Conservation (phyloP, 345 rosid species). For the Citrus unshiu region DNA sequence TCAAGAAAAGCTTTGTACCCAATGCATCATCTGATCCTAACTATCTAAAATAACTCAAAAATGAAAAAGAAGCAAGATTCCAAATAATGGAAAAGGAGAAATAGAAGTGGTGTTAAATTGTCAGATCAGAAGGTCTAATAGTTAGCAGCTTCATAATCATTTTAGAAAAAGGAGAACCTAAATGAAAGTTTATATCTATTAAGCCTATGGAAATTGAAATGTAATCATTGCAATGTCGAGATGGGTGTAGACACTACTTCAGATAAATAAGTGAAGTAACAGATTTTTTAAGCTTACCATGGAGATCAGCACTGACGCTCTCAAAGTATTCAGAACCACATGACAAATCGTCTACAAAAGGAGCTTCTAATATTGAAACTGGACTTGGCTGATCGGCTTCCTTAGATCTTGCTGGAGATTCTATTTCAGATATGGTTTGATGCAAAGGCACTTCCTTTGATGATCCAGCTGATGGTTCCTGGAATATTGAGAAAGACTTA, state of each 20-base stretch:
- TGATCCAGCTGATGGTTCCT: conserved; percentile 46
- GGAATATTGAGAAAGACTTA: conserved; percentile 22
- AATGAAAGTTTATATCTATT: not conserved
- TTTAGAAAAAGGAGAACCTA: not conserved
- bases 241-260: not conserved
- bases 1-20: not conserved
- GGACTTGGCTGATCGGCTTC: conserved; percentile 98
- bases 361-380: conserved; percentile 80
- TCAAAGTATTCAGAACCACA: conserved; percentile 93
- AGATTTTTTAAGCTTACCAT: conserved; percentile 49
- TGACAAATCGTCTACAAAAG: conserved; percentile 69
- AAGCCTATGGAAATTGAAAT: not conserved
- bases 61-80: not conserved
- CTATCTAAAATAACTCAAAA: not conserved
- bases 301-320: conserved; percentile 85
- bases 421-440: conserved; percentile 40
- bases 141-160: not conserved
- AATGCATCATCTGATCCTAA: not conserved
- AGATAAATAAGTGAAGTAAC: not conserved
- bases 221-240: not conserved
- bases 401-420: conserved; percentile 55
- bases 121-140: not conserved
- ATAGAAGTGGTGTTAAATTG: not conserved
- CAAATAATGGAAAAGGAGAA: not conserved
- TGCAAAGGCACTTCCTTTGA: conserved; percentile 32